A percentile compares a stretch with the other conserved stretches of the same genome.
phyloP scores from a whole-genome alignment of 2,329 filamentous ascomycete genomes.

The Lachnellula hyalina region DNA sequence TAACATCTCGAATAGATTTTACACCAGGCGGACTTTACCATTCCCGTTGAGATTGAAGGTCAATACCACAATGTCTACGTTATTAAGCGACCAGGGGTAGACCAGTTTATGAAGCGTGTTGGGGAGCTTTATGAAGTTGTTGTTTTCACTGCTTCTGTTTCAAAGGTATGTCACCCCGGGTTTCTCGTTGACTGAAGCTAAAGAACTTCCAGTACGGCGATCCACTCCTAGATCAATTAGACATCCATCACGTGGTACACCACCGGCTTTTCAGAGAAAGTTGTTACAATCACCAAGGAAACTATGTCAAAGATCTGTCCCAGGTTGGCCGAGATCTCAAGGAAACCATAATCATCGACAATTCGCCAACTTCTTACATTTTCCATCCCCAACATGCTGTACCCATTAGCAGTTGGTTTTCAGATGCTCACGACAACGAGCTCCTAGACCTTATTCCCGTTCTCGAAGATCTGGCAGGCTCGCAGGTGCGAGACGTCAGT shows the following conservation, averaged over 20 bases:
- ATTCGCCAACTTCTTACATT: conserved; percentile 98
- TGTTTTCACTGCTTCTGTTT: conserved; percentile 96
- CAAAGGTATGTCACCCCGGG: conserved; percentile 62
- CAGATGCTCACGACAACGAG: conserved; percentile 98
- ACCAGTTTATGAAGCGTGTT: conserved; percentile 97
- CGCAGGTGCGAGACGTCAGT: conserved; percentile 91
- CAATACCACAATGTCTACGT: conserved; percentile 99
- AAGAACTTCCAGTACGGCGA: conserved; percentile 72
- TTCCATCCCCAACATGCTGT: conserved; percentile 99
- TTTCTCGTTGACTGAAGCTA: neutral
- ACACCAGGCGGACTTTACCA: conserved; percentile 97
- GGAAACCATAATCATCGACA: conserved; percentile 99
- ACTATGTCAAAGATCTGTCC: conserved; percentile 98
- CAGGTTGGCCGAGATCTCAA: conserved; percentile 93
- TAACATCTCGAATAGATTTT: conserved; percentile 61
- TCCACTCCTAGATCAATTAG: conserved; percentile 88
- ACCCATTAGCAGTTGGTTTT: conserved; percentile 99
- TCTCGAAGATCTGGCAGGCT: conserved; percentile 87
- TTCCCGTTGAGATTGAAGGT: conserved; percentile 97
- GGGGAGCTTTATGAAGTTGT: conserved; percentile 98
- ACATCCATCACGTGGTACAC: conserved; percentile 95
- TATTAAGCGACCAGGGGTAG: conserved; percentile 97
- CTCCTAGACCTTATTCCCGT: conserved; percentile 95
- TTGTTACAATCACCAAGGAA: conserved; percentile 98
- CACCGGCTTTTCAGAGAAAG: conserved; percentile 96